These are phyloP conservation scores for Sextonia rubra DNA, from an alignment of 164 flowering plant species.

Conservation along the genomic window DNA sequence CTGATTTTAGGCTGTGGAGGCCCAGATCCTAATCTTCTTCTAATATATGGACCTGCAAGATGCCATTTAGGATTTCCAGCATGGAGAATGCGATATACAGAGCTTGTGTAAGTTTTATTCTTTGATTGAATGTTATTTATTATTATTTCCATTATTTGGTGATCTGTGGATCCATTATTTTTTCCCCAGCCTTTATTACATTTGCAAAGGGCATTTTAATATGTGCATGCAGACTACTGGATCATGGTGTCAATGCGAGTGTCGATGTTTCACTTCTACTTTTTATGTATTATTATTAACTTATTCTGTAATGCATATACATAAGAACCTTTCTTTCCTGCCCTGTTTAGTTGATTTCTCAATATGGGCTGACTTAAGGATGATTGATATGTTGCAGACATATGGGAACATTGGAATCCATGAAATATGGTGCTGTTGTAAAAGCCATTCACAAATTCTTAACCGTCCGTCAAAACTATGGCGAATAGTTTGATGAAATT, in stretches of 20 bases:
- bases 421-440: slow-evolving; percentile 54
- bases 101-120: slow-evolving; percentile 67
- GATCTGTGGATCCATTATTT: background rate
- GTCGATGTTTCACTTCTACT: background rate
- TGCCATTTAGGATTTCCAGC: slow-evolving; percentile 92
- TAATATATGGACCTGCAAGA: slow-evolving; percentile 80
- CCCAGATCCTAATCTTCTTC: slow-evolving; percentile 74
- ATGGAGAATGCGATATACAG: slow-evolving; percentile 88
- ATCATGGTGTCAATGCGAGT: background rate
- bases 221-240: background rate
- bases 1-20: slow-evolving; percentile 51
- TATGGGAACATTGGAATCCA: slow-evolving; percentile 63
- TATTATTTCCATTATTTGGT: background rate
- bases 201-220: no score
- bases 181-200: no score
- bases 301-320: background rate
- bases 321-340: background rate
- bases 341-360: background rate
- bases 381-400: slow-evolving; percentile 43
- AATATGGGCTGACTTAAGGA: no score
- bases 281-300: no score
- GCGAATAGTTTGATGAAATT: slow-evolving; percentile 14
- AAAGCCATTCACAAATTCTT: slow-evolving; percentile 59
- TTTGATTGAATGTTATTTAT: background rate
- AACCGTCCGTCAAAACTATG: slow-evolving; percentile 51